Conservation (phyloP, 202 grass and related monocot species). For the Cymbopogon flexuosus region DNA sequence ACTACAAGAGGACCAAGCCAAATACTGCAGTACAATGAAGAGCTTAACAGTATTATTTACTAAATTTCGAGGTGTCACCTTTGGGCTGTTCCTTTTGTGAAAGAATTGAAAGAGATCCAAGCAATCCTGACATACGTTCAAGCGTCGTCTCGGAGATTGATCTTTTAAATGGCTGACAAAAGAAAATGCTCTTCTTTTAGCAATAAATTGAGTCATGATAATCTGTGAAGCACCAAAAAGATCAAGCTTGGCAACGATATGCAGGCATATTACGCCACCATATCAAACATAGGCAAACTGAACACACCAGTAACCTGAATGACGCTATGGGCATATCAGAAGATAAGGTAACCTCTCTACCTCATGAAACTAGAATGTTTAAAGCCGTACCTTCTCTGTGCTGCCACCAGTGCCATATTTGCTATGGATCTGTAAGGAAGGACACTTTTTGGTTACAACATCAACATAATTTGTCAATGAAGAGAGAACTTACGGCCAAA, state of each 20-base stretch:
- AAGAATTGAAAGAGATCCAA: constrained; percentile 71
- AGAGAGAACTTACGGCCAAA: not conserved
- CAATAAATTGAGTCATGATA: not conserved
- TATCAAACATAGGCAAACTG: not conserved
- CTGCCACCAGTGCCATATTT: constrained; percentile 69
- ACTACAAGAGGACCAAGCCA: not conserved
- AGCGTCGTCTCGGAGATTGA: constrained; percentile 88
- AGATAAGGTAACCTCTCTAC: not conserved
- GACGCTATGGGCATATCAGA: not conserved
- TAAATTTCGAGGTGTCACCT: constrained; percentile 43
- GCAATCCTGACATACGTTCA: constrained; percentile 63
- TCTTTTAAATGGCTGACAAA: constrained; percentile 62
- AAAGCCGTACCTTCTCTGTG: constrained; percentile 45
- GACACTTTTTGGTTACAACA: not conserved
- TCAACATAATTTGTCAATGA: not conserved
- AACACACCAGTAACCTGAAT: not conserved
- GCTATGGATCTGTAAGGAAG: constrained; percentile 58
- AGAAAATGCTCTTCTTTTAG: constrained; percentile 27
- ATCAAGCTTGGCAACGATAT: not conserved
- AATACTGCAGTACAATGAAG: constrained; percentile 3
- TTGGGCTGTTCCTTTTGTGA: constrained; percentile 74
- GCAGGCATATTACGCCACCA: not conserved
- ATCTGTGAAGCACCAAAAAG: not conserved
- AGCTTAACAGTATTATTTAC: constrained; percentile 14
- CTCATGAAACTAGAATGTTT: not conserved